These are phyloP conservation scores for Phaseolus lunatus DNA, from an alignment of 306 rosid species.

Conservation along the genomic window DNA sequence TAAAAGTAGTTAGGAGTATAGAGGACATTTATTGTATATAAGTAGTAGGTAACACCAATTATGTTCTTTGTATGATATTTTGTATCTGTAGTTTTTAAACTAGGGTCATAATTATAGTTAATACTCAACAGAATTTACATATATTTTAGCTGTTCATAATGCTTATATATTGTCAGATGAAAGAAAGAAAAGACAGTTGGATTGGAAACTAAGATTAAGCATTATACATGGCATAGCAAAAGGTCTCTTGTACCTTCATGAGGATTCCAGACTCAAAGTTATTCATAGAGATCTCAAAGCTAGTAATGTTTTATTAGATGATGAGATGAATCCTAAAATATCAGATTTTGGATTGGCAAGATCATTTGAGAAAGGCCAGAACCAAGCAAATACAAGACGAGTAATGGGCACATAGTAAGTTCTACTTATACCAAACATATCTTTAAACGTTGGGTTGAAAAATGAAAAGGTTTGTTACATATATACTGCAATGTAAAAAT, in stretches of 20 bases:
- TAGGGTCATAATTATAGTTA: background rate
- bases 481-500: background rate
- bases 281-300: constrained; percentile 21
- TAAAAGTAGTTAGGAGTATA: background rate
- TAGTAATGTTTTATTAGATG: background rate
- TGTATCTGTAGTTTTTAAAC: background rate
- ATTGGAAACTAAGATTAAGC: background rate
- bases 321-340: constrained; percentile 18
- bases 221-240: constrained; percentile 15
- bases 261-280: constrained; percentile 14
- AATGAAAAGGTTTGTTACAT: background rate
- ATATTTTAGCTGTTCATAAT: background rate
- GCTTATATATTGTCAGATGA: constrained; percentile 21
- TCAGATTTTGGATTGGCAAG: constrained; percentile 22
- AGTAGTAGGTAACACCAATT: background rate
- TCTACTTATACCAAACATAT: background rate
- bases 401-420: constrained; percentile 13
- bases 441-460: too few species aligned
- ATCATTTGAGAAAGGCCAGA: background rate
- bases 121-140: background rate
- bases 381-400: background rate
- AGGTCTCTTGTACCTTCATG: constrained; percentile 5
- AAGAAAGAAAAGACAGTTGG: background rate
- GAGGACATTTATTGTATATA: background rate
- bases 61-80: background rate